Conservation (phyloP, 1,284 basidiomycete genomes). For the Fistulina hepatica region DNA sequence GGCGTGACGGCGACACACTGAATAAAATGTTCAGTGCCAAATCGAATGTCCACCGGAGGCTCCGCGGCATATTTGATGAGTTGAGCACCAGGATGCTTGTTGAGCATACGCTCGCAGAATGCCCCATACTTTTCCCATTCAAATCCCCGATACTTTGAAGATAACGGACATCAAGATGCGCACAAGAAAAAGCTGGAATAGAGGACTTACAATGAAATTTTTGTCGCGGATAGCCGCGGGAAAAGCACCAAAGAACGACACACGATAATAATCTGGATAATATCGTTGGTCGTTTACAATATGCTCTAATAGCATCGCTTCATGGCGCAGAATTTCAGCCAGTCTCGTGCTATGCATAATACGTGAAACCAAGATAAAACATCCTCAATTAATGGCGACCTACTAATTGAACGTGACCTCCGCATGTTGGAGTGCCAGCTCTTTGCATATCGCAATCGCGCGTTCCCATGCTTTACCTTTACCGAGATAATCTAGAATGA, state of each 20-base stretch:
- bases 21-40: slow-evolving; percentile 76
- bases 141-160: slow-evolving; percentile 70
- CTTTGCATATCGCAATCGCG: slow-evolving; percentile 88
- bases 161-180: slow-evolving; percentile 6
- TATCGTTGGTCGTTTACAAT: slow-evolving; percentile 77
- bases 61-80: slow-evolving; percentile 69
- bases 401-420: slow-evolving; percentile 87
- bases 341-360: slow-evolving; percentile 48
- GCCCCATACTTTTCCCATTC: slow-evolving; percentile 84
- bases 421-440: slow-evolving; percentile 76
- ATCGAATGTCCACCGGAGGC: slow-evolving; percentile 72
- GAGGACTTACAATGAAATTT: slow-evolving; percentile 65
- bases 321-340: slow-evolving; percentile 76
- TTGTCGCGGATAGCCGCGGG: slow-evolving; percentile 76
- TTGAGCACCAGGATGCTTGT: slow-evolving; percentile 84
- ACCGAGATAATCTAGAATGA: slow-evolving; percentile 82
- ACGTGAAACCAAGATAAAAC: slow-evolving; percentile 3
- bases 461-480: slow-evolving; percentile 96
- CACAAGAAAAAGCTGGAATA: neutral
- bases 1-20: slow-evolving; percentile 82
- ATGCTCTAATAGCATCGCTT: slow-evolving; percentile 74
- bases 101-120: slow-evolving; percentile 87
- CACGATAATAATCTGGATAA: slow-evolving; percentile 88
- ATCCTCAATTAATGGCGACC: slow-evolving; percentile 18
- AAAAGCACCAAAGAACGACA: slow-evolving; percentile 89